Evolutionary conservation across 306 rosid genomes (phyloP).

Genomic region (Gillenia trifoliata): DNA sequence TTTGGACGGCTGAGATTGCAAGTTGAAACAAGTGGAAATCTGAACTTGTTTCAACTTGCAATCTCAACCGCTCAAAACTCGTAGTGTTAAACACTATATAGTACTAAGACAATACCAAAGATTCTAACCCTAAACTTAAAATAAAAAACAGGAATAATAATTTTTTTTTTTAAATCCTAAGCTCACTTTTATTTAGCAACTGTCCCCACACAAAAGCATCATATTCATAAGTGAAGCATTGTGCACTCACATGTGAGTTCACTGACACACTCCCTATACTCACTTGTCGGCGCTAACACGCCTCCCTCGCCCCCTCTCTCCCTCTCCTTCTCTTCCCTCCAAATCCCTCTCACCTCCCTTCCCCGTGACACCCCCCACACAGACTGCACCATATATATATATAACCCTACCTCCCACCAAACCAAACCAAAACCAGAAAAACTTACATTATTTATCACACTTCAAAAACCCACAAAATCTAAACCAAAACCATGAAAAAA

Average conservation of each 20-base stretch:
- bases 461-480: neutral
- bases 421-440: neutral
- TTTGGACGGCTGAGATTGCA: too few relatives aligned
- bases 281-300: conserved; percentile 22
- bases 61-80: too few relatives aligned
- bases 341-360: conserved; percentile 18
- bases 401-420: neutral
- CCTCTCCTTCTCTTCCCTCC: neutral
- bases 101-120: too few relatives aligned
- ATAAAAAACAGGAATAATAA: too few relatives aligned
- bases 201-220: neutral
- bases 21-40: too few relatives aligned
- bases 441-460: neutral
- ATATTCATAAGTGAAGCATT: neutral
- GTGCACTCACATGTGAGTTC: conserved; percentile 21
- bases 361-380: conserved; percentile 44
- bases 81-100: too few relatives aligned
- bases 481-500: conserved; percentile 18
- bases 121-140: too few relatives aligned
- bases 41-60: too few relatives aligned
- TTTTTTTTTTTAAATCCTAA: too few relatives aligned
- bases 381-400: conserved; percentile 1
- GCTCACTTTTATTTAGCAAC: neutral
- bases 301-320: neutral
- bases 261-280: conserved; percentile 19